A percentile compares a stretch with the other conserved stretches of the same genome.
Conservation (phyloP, 1,139 yeast species). For the Wickerhamomyces sp. region DNA sequence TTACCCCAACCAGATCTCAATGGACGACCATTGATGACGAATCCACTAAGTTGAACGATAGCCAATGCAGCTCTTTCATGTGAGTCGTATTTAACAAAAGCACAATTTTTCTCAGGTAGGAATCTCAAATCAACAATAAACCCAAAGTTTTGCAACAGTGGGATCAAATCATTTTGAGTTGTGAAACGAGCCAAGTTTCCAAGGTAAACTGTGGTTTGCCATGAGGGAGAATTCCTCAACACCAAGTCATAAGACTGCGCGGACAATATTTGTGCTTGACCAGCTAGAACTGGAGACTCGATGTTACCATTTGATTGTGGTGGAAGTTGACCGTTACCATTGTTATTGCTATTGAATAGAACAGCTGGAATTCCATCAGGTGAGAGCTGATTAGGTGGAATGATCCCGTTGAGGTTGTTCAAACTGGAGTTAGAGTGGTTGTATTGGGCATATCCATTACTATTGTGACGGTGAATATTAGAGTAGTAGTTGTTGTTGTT, state of each 20-base stretch:
- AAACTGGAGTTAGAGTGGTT: background rate
- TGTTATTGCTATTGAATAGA: background rate
- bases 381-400: background rate
- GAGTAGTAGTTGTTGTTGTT: conserved; percentile 8
- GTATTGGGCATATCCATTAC: conserved; percentile 3
- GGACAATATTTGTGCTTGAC: conserved; percentile 27
- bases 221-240: conserved; percentile 69
- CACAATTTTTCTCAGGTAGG: conserved; percentile 78
- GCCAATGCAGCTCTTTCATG: conserved; percentile 90
- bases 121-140: conserved; percentile 76
- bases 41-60: conserved; percentile 76
- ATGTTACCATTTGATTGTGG: conserved; percentile 1
- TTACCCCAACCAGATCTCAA: conserved; percentile 89
- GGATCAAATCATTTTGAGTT: conserved; percentile 66
- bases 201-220: conserved; percentile 86
- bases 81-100: conserved; percentile 79
- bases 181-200: conserved; percentile 82
- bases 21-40: conserved; percentile 70
- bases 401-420: background rate
- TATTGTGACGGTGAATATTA: conserved; percentile 4
- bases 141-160: conserved; percentile 77
- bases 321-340: background rate
- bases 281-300: conserved; percentile 12
- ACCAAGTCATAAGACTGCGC: conserved; percentile 66
- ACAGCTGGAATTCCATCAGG: background rate